phyloP scores from a whole-genome alignment of 1,284 basidiomycete species.

The Rhodotorula sp. region DNA sequence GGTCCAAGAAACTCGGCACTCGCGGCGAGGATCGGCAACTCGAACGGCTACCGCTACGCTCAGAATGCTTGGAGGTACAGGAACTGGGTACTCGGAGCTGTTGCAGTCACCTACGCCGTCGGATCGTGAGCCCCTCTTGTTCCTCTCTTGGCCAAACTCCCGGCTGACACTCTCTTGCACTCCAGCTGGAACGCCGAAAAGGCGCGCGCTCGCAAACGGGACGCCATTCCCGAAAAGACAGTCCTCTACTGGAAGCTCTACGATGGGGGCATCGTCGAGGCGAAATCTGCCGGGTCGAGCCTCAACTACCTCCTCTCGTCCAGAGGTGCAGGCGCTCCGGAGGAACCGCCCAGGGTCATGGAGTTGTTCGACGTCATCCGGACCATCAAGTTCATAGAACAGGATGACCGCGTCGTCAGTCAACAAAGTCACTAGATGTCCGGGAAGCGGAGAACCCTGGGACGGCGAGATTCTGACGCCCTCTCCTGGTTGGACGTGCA shows the following conservation, averaged over 20 bases:
- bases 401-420: slow-evolving; percentile 49
- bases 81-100: slow-evolving; percentile 19
- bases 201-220: slow-evolving; percentile 34
- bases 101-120: slow-evolving; percentile 16
- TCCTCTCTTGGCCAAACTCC: neutral
- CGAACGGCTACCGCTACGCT: neutral
- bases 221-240: slow-evolving; percentile 38
- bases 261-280: slow-evolving; percentile 45
- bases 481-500: too few species aligned
- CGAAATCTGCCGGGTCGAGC: slow-evolving; percentile 36
- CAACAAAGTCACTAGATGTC: too few species aligned
- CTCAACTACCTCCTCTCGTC: slow-evolving; percentile 42
- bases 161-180: too few species aligned
- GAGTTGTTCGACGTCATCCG: slow-evolving; percentile 51
- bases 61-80: slow-evolving; percentile 18
- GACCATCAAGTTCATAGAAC: slow-evolving; percentile 50
- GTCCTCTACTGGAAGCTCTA: slow-evolving; percentile 46
- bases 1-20: neutral
- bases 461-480: too few species aligned
- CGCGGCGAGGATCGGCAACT: neutral
- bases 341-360: slow-evolving; percentile 46
- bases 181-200: slow-evolving; percentile 31
- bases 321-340: slow-evolving; percentile 32
- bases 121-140: slow-evolving; percentile 14
- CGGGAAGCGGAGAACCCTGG: neutral